phyloP scores from a whole-genome alignment of 441 rosid genomes.

The Oxalis stricta region DNA sequence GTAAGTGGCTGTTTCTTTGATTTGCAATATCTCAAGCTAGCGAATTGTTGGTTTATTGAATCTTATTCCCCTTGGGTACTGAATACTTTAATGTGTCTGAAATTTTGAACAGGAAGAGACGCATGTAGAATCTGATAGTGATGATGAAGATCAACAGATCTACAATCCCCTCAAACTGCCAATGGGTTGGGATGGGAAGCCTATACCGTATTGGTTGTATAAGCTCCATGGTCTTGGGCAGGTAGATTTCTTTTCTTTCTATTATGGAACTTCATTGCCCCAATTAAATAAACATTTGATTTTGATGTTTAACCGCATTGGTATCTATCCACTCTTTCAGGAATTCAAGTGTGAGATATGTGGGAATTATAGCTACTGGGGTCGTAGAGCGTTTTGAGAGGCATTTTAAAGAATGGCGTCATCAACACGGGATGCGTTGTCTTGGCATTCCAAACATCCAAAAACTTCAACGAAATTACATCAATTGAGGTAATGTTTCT shows the following conservation, averaged over 20 bases:
- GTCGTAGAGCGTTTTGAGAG: conserved; percentile 95
- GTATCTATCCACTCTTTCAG: conserved; percentile 22
- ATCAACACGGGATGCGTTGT: conserved; percentile 99
- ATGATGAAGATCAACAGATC: conserved; percentile 87
- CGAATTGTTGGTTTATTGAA: neutral
- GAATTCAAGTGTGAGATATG: conserved; percentile 97
- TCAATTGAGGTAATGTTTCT: conserved; percentile 67
- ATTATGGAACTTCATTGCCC: no score
- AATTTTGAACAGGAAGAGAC: conserved; percentile 62
- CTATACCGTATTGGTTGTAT: conserved; percentile 98
- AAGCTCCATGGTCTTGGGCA: conserved; percentile 99
- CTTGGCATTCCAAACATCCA: conserved; percentile 96
- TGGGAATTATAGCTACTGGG: conserved; percentile 95
- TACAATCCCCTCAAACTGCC: conserved; percentile 94
- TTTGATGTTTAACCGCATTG: neutral
- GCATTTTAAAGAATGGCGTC: conserved; percentile 97
- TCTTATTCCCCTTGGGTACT: conserved; percentile 3
- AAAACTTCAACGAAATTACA: conserved; percentile 95
- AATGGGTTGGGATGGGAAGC: conserved; percentile 99
- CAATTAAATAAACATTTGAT: neutral
- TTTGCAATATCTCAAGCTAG: no score
- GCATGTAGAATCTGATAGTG: conserved; percentile 88
- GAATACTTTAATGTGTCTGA: neutral
- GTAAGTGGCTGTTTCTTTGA: no score
- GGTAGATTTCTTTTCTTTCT: conserved; percentile 37